These are phyloP conservation scores for Pseudomonodictys pantanalensis DNA, from an alignment of 495 filamentous ascomycete genomes.

Conservation along the genomic window DNA sequence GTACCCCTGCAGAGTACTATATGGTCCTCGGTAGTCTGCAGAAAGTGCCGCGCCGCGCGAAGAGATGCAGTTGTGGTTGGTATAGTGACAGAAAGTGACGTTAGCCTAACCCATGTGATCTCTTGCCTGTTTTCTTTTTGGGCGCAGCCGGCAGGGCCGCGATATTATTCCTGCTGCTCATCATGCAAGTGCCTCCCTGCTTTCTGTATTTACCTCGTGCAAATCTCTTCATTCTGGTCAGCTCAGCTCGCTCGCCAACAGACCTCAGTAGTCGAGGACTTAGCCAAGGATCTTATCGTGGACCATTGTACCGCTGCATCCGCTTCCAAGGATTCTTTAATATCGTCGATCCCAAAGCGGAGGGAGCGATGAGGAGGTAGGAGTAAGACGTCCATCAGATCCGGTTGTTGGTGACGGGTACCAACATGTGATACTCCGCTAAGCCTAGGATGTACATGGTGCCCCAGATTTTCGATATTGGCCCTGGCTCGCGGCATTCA, in stretches of 20 bases:
- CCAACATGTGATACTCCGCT: too few species aligned
- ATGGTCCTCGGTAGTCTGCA: background rate
- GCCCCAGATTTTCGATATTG: background rate
- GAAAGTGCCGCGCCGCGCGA: background rate
- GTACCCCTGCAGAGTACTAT: background rate
- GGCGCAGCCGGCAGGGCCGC: background rate
- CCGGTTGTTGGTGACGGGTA: too few species aligned
- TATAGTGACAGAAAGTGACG: background rate
- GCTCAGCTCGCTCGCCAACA: too few species aligned
- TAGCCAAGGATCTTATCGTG: too few species aligned
- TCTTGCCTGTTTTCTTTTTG: background rate
- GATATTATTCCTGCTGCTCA: constrained; percentile 7
- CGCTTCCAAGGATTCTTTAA: too few species aligned
- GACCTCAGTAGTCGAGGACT: too few species aligned
- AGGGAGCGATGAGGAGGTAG: too few species aligned
- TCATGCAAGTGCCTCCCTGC: background rate
- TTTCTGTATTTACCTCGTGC: background rate
- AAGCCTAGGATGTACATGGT: background rate
- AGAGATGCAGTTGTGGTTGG: too few species aligned
- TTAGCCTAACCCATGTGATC: constrained; percentile 1
- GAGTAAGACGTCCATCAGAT: too few species aligned
- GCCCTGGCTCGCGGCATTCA: constrained; percentile 1
- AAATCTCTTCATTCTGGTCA: background rate
- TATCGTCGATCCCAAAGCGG: too few species aligned
- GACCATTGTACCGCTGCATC: too few species aligned